A percentile compares a stretch with the other conserved stretches of the same genome.
Conservation (phyloP, 2,329 filamentous ascomycete genomes). For the Beauveria pseudobassiana region DNA sequence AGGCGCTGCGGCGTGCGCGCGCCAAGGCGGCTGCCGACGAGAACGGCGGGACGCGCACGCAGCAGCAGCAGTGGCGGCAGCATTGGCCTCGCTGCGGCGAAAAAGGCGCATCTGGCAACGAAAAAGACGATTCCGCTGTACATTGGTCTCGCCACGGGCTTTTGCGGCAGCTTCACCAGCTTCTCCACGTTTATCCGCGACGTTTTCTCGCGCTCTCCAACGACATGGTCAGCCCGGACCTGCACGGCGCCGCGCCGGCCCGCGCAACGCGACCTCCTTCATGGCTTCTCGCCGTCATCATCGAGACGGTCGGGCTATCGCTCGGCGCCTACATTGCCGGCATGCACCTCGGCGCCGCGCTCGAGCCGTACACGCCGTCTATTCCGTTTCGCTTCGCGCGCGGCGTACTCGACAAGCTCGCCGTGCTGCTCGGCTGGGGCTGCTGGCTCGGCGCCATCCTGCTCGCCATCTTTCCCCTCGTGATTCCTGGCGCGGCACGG, state of each 20-base stretch:
- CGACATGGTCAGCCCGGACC: slow-evolving; percentile 41
- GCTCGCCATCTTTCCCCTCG: slow-evolving; percentile 66
- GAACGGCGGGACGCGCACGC: background rate
- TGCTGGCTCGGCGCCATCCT: slow-evolving; percentile 73
- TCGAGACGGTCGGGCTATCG: slow-evolving; percentile 64
- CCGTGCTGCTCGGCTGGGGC: slow-evolving; percentile 59
- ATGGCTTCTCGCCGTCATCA: slow-evolving; percentile 74
- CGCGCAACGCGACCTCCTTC: slow-evolving; percentile 65
- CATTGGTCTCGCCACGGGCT: slow-evolving; percentile 77
- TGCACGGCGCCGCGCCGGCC: slow-evolving; percentile 28
- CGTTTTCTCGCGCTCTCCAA: slow-evolving; percentile 74
- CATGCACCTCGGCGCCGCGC: slow-evolving; percentile 61
- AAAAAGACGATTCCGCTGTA: slow-evolving; percentile 89
- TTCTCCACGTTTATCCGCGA: slow-evolving; percentile 85
- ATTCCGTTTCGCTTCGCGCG: slow-evolving; percentile 51
- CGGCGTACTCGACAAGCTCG: slow-evolving; percentile 53
- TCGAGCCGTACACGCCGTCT: slow-evolving; percentile 52
- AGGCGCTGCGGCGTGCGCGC: slow-evolving; percentile 22
- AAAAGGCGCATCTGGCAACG: slow-evolving; percentile 50
- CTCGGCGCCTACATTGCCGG: slow-evolving; percentile 63
- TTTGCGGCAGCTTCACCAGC: slow-evolving; percentile 83
- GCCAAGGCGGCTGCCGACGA: slow-evolving; percentile 9
- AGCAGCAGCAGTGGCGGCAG: too few relatives aligned
- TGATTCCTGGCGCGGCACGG: slow-evolving; percentile 67
- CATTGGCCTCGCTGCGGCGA: slow-evolving; percentile 35